phyloP scores from a whole-genome alignment of 306 rosid species.

The Trifolium pratense region DNA sequence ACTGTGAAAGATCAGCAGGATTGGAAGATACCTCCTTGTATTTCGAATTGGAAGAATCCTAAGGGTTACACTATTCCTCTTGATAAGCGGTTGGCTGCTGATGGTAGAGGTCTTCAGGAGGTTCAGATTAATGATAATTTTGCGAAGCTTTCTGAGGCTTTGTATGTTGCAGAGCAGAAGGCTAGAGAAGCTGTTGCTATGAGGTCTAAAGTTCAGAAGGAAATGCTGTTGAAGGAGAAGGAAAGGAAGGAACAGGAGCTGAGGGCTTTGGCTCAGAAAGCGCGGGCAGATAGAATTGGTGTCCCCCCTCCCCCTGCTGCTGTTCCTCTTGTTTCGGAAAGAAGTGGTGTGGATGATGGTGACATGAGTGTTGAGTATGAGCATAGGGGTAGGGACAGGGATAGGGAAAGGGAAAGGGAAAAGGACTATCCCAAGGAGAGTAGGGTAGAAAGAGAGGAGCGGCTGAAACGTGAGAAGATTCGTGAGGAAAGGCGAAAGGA shows the following conservation, averaged over 20 bases:
- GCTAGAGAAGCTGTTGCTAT: constrained; percentile 91
- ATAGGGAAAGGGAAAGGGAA: constrained; percentile 46
- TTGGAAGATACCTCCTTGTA: constrained; percentile 95
- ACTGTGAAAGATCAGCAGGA: constrained; percentile 92
- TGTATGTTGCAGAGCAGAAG: constrained; percentile 90
- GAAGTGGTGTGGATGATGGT: constrained; percentile 50
- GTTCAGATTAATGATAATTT: constrained; percentile 87
- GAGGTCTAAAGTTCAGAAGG: constrained; percentile 93
- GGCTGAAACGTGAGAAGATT: constrained; percentile 73
- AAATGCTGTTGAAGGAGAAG: constrained; percentile 84
- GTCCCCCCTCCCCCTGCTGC: constrained; percentile 65
- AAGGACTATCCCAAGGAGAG: constrained; percentile 62
- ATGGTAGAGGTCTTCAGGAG: constrained; percentile 89
- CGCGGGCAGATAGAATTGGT: constrained; percentile 83
- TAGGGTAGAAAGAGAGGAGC: constrained; percentile 74
- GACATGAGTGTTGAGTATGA: constrained; percentile 66
- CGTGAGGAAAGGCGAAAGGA: constrained; percentile 86
- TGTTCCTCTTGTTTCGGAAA: constrained; percentile 51
- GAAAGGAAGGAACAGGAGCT: constrained; percentile 85
- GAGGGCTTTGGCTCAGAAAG: constrained; percentile 79
- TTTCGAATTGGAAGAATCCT: constrained; percentile 94
- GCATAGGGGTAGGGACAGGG: constrained; percentile 60
- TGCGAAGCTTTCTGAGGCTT: constrained; percentile 82
- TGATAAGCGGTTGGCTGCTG: constrained; percentile 89
- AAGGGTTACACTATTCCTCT: constrained; percentile 92